Evolutionary conservation across 352 stramenopile species (phyloP).

Genomic region (Globisporangium spiculum): DNA sequence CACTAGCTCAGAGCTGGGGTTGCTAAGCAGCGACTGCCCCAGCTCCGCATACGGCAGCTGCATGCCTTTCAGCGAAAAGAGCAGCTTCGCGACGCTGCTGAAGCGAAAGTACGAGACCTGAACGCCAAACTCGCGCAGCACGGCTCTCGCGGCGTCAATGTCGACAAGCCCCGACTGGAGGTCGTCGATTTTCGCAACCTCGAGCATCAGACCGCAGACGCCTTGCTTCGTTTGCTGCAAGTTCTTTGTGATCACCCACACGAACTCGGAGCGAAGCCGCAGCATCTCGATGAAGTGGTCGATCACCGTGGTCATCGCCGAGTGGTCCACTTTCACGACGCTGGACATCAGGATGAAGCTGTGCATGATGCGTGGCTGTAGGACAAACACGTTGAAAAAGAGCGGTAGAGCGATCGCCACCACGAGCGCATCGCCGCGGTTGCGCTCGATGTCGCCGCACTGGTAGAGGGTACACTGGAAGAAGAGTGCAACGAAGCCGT

Average conservation of each 20-base stretch:
- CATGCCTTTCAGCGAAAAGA: constrained; percentile 40
- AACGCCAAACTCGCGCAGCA: constrained; percentile 41
- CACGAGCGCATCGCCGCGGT: constrained; percentile 13
- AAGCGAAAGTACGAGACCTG: constrained; percentile 54
- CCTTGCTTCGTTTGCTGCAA: constrained; percentile 18
- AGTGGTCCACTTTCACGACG: constrained; percentile 47
- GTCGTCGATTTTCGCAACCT: constrained; percentile 30
- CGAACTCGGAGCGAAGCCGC: constrained; percentile 49
- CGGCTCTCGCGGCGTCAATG: not conserved
- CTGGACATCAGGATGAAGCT: constrained; percentile 58
- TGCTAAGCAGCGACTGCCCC: not conserved
- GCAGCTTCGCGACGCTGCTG: constrained; percentile 51
- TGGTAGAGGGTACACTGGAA: constrained; percentile 32
- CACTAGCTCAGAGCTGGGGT: no score
- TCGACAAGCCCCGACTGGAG: constrained; percentile 6
- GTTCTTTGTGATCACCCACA: constrained; percentile 18
- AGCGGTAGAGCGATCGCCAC: constrained; percentile 33
- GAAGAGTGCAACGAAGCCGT: no score
- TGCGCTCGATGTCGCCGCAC: constrained; percentile 21
- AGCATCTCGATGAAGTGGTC: constrained; percentile 60
- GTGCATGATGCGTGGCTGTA: constrained; percentile 57
- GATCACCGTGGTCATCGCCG: constrained; percentile 49
- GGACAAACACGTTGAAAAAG: constrained; percentile 49
- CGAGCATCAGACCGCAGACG: constrained; percentile 14
- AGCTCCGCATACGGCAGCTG: constrained; percentile 50